Conservation (phyloP, 805 yeast genomes). For the Yarrowia deformans region DNA sequence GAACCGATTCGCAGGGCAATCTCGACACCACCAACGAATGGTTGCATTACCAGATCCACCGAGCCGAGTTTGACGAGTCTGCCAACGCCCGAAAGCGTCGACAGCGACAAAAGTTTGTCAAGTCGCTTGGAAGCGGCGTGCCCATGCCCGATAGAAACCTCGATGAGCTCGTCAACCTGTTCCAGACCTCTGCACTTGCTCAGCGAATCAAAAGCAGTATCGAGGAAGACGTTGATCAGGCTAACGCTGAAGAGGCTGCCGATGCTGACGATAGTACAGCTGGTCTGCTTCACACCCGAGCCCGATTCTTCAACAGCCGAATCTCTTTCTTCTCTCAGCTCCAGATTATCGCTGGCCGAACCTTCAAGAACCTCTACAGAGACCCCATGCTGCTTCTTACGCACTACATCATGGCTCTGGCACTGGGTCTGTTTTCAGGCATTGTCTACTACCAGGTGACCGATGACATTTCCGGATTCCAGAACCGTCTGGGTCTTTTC, state of each 20-base stretch:
- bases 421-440: slow-evolving; percentile 86
- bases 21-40: slow-evolving; percentile 77
- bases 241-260: slow-evolving; percentile 42
- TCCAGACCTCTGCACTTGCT: slow-evolving; percentile 45
- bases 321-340: slow-evolving; percentile 57
- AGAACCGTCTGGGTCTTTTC: slow-evolving; percentile 90
- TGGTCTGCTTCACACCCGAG: slow-evolving; percentile 5
- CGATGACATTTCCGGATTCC: slow-evolving; percentile 95
- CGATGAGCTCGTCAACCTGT: slow-evolving; percentile 48
- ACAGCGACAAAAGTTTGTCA: slow-evolving; percentile 30
- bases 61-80: slow-evolving; percentile 64
- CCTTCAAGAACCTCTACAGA: slow-evolving; percentile 90
- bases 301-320: slow-evolving; percentile 1
- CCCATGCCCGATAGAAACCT: slow-evolving; percentile 41
- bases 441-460: slow-evolving; percentile 79
- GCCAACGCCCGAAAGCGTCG: slow-evolving; percentile 17
- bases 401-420: slow-evolving; percentile 77
- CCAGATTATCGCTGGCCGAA: slow-evolving; percentile 77
- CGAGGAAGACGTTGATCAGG: slow-evolving; percentile 45
- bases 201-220: slow-evolving; percentile 4
- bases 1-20: slow-evolving; percentile 44
- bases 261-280: slow-evolving; percentile 44
- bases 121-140: slow-evolving; percentile 19
- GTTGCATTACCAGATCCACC: slow-evolving; percentile 83
- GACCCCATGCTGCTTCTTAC: slow-evolving; percentile 88